Evolutionary conservation across 2,329 filamentous ascomycete species (phyloP).

Genomic region (Fusarium continuum): DNA sequence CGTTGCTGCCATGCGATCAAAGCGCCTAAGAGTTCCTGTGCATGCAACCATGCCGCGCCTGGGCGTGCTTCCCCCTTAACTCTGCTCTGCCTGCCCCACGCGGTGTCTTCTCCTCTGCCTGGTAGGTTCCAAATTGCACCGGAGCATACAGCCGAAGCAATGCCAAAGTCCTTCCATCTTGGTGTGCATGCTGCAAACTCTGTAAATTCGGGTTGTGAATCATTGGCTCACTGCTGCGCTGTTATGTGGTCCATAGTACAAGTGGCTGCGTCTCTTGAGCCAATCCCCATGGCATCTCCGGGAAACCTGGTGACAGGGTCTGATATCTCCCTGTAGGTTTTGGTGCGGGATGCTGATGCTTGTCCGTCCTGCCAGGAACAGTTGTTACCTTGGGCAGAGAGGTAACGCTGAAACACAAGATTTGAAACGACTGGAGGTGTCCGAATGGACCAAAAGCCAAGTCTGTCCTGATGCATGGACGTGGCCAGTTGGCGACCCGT

Average conservation of each 20-base stretch:
- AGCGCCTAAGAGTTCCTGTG: conserved; percentile 29
- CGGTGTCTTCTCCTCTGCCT: conserved; percentile 11
- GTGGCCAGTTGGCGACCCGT: conserved; percentile 2
- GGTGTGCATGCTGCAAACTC: background rate
- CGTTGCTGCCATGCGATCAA: conserved; percentile 47
- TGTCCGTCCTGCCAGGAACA: conserved; percentile 20
- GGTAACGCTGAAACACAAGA: conserved; percentile 37
- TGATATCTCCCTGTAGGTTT: background rate
- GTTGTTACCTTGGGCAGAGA: conserved; percentile 3
- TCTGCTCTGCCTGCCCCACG: conserved; percentile 39
- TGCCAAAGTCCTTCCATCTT: conserved; percentile 12
- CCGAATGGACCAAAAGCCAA: conserved; percentile 10
- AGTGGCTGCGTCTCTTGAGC: background rate
- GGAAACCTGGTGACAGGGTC: background rate
- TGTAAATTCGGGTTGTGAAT: background rate
- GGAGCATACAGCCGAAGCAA: conserved; percentile 25
- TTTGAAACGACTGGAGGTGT: conserved; percentile 40
- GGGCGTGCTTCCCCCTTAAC: conserved; percentile 27
- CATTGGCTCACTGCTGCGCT: conserved; percentile 4
- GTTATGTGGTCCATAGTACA: background rate
- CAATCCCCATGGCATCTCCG: conserved; percentile 3
- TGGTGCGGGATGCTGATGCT: conserved; percentile 33
- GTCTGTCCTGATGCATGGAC: conserved; percentile 21
- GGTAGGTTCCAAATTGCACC: conserved; percentile 24
- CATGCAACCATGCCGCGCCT: conserved; percentile 34